Base-by-base conservation (phyloP, 306 rosid species). In the Quercus suber region DNA sequence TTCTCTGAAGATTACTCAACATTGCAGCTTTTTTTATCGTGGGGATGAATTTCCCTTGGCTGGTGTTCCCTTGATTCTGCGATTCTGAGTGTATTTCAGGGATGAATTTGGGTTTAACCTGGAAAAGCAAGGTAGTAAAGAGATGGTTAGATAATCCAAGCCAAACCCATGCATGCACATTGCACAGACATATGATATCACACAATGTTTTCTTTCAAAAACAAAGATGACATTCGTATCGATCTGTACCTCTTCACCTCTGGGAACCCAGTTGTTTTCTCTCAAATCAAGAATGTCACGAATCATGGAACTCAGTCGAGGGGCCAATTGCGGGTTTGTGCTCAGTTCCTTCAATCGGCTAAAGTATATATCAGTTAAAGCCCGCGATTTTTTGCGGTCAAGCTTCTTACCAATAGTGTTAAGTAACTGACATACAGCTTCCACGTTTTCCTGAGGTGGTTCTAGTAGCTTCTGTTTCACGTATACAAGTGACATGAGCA, bases 181-280 rank as follows among this genome's bases (percentile, higher is more conserved):
- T 7, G 12, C 11, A 41, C 45, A 41, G 45, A 41, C 45, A 37
- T 37, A 37, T 41, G 45, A 8, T 41, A 41, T 8, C 45, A 41
- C 45, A 8, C 45, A 41, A 41, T 0, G 45, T 20, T 41, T 6
- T 25, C 49, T 28, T 30, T 65, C n/a, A 2, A 61, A 63, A 41
- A 35, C 2, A 18, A 5, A 81, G 11, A 55, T 17, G 19, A 55
- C 57, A 57, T 18, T 30, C 20, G 49, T 21, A 9, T 21, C n/a
- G n/a, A n/a, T n/a, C 19, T 35, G 59, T 86, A 94, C 98, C 98
- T 94, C 97, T 80, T 94, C 98, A 4, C 97, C 97, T 78, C 98
- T 88, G 37, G 98, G 97, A 82, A 94, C 84, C 98, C 98, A 94
- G 55, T 83, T 88, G 79, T 88, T 88, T 75, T 93, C 23, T 91